Base-by-base conservation (phyloP, 2,329 filamentous ascomycete genomes). In the Alternaria brassicae region DNA sequence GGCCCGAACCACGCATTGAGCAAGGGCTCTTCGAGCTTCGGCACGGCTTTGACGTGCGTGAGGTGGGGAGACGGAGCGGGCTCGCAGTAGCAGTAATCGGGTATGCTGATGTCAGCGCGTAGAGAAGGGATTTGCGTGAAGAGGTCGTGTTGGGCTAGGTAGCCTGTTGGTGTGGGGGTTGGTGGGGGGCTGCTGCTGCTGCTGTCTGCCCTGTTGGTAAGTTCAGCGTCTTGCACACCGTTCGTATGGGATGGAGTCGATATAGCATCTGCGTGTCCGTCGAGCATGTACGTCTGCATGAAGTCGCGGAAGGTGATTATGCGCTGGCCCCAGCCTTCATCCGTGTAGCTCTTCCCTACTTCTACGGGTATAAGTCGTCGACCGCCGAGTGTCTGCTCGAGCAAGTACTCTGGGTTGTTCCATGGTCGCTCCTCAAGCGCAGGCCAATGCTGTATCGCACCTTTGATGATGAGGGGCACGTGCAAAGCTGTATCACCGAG, bases 1-100 rank as follows among this genome's bases (percentile, higher is more conserved):
- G 95, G 95, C 0, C 95, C 95, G 63, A 98, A 90, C 95, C 95
- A 99, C 7, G 92, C 93, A 77, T 98, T 96, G 17, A 96, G 83
- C 41, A 91, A 81, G 0, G 92, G 92, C 21, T 86, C 83, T 8
- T 78, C 73, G 19, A 82, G 74, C 17, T 70, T 66, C 0, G 68
- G 40, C 0, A 63, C 56, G 1, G 67, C 39, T 21, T 69, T 68
- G 45, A 69, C 50, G 19, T 66, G 32, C 7, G 58, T 53, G 37
- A 61, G 61, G 39, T 65, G 66, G 28, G 64, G 58, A 0, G 65
- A 60, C 2, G 66, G 58, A 3, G 65, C 74, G 2, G 91, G 89
- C 2, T 82, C 77, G 6, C 88, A 86, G 81, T 90, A 96, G 82
- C 92, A 96, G 74, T 91, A 92, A 75, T 98, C 93, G 0, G 94